Evolutionary conservation across 2,329 filamentous ascomycete genomes (phyloP).

Genomic region (Trichoderma lentiforme): DNA sequence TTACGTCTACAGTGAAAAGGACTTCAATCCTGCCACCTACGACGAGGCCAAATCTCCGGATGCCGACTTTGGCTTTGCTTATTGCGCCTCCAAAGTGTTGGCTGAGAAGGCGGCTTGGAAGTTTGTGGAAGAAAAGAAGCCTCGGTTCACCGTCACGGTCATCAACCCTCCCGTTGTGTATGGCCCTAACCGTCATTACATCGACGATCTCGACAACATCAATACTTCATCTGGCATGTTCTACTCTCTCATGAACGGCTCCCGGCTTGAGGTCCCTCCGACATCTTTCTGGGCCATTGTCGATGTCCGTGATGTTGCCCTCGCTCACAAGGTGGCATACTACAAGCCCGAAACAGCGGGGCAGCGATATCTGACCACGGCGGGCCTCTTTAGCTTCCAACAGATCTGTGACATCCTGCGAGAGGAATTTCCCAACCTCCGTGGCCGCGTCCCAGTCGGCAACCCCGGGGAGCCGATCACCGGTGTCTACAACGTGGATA

Average conservation of each 20-base stretch:
- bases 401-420: constrained; percentile 47
- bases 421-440: constrained; percentile 49
- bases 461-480: constrained; percentile 5
- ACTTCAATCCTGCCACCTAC: constrained; percentile 42
- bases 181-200: constrained; percentile 23
- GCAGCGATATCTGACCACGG: constrained; percentile 29
- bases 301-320: constrained; percentile 31
- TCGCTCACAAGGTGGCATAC: constrained; percentile 27
- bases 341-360: constrained; percentile 22
- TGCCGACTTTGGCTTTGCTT: constrained; percentile 6
- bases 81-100: constrained; percentile 24
- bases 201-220: constrained; percentile 20
- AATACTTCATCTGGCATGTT: constrained; percentile 29
- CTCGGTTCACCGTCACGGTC: constrained; percentile 25
- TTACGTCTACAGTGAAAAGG: constrained; percentile 38
- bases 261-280: constrained; percentile 24
- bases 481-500: constrained; percentile 3
- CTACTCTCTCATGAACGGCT: constrained; percentile 30
- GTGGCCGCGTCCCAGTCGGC: constrained; percentile 42
- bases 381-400: constrained; percentile 23
- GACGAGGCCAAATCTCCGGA: constrained; percentile 27
- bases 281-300: constrained; percentile 23
- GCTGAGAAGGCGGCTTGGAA: constrained; percentile 31
- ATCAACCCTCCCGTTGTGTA: constrained; percentile 30
- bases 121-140: constrained; percentile 27